Evolutionary conservation across 768 basidiomycete genomes (phyloP).

Genomic region (Vishniacozyma victoriae): DNA sequence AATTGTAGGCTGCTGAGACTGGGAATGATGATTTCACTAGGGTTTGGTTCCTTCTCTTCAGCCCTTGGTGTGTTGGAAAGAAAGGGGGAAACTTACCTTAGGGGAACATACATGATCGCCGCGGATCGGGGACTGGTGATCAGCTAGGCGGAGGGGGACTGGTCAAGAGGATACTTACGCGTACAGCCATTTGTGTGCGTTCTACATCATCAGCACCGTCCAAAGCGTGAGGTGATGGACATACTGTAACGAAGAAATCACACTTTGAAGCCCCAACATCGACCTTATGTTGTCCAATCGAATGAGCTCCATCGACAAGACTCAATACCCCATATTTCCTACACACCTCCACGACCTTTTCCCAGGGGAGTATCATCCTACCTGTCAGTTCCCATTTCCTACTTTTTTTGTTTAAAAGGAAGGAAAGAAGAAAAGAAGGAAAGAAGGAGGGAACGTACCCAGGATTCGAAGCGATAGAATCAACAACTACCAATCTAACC

Average conservation of each 20-base stretch:
- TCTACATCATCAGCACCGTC: conserved; percentile 49
- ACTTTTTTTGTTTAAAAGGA: neutral
- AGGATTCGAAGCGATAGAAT: conserved; percentile 61
- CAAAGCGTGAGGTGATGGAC: conserved; percentile 24
- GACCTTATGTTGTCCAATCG: conserved; percentile 63
- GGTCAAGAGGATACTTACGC: conserved; percentile 11
- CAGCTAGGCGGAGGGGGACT: conserved; percentile 43
- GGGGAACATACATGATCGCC: conserved; percentile 69
- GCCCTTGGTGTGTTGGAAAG: neutral
- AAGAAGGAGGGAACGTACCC: conserved; percentile 41
- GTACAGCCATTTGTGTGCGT: conserved; percentile 81
- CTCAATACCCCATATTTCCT: conserved; percentile 59
- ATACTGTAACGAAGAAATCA: conserved; percentile 73
- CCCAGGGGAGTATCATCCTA: conserved; percentile 62
- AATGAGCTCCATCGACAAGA: conserved; percentile 74
- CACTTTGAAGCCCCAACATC: conserved; percentile 57
- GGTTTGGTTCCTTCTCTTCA: conserved; percentile 29
- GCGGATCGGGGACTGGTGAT: conserved; percentile 53
- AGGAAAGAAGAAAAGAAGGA: neutral
- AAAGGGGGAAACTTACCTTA: conserved; percentile 49
- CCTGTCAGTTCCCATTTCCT: neutral
- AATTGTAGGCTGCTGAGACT: conserved; percentile 37
- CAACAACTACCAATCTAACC: conserved; percentile 61
- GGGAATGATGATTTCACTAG: conserved; percentile 35
- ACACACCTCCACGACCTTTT: conserved; percentile 62